Conservation (phyloP, 768 basidiomycete genomes). For the Podaxis sp. region DNA sequence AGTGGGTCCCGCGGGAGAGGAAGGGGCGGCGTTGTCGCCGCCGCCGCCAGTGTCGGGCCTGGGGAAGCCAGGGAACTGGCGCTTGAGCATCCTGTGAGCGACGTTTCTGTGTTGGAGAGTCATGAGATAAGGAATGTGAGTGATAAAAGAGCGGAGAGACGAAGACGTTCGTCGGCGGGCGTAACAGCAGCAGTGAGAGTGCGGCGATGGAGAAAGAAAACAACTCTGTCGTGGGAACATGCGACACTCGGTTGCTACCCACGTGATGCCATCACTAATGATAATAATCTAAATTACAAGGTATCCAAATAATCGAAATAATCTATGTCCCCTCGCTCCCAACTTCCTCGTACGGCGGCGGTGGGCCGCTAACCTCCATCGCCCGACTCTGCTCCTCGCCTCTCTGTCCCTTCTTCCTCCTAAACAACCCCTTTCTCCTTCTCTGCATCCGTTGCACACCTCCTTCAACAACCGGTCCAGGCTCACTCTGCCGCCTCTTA, state of each 20-base stretch:
- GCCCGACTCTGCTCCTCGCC: background rate
- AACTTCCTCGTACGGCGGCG: background rate
- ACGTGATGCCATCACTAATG: background rate
- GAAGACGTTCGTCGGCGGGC: conserved; percentile 10
- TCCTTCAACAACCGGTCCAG: no score
- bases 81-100: conserved; percentile 27
- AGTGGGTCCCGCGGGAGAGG: background rate
- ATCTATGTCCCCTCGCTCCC: background rate
- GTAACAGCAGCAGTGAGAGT: background rate
- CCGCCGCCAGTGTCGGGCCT: background rate
- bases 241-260: background rate
- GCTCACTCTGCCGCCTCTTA: background rate
- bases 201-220: conserved; percentile 16
- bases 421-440: background rate
- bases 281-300: no score
- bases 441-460: background rate
- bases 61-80: conserved; percentile 13
- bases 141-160: conserved; percentile 24
- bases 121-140: conserved; percentile 28
- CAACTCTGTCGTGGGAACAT: background rate
- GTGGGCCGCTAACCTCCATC: background rate
- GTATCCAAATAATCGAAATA: background rate
- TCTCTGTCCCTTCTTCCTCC: background rate
- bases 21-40: background rate
- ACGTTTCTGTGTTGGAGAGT: conserved; percentile 28